Evolutionary conservation across 345 rosid species (phyloP), one percentile per base, ranked within the genome.

Genomic region (Litchi chinensis): DNA sequence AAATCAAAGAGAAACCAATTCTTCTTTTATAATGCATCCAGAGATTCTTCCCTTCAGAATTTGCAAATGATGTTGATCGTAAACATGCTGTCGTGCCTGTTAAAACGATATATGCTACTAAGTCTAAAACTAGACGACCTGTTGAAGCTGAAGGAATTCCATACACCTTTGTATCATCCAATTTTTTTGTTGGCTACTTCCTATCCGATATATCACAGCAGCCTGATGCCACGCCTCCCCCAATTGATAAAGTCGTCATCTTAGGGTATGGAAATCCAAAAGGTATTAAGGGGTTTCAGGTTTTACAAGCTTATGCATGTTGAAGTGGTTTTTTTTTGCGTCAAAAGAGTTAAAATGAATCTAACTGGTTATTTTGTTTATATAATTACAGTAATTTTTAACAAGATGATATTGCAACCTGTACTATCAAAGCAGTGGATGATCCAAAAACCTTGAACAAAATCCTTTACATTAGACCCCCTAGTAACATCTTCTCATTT

Each of bases 11-110:
- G 37, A 32, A 32, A 32, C 37, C 3, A 32, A 32, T 32, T 32
- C 37, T 32, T 32, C 37, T 32, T 32, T 68, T 15, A 63, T 65
- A 24, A 24, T 48, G 6, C 3, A 32, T 69, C 4, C 84, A 90
- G 92, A 82, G 93, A 67, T 89, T 90, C 75, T 82, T 88, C 54
- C 90, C 93, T 8, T 90, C 90, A 0, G 93, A 90, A 82, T 90
- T 90, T 80, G 91, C 88, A 67, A 84, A 86, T 76, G 91, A 88
- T 71, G 90, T 89, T 44, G 92, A 90, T 77, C 83, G 88, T 46
- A 85, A 65, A 22, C 32, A 87, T 11, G 73, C 80, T 19, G 90
- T 87, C n/a, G 92, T 85, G 43, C 92, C 92, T 9, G 87, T 82
- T 24, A 89, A 82, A 73, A 24, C 88, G 70, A 74, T 75, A 8